Percentiles rank a stretch among this genome's conserved stretches.
Conservation (phyloP, 2,329 filamentous ascomycete species). For the Colletotrichum filicis region DNA sequence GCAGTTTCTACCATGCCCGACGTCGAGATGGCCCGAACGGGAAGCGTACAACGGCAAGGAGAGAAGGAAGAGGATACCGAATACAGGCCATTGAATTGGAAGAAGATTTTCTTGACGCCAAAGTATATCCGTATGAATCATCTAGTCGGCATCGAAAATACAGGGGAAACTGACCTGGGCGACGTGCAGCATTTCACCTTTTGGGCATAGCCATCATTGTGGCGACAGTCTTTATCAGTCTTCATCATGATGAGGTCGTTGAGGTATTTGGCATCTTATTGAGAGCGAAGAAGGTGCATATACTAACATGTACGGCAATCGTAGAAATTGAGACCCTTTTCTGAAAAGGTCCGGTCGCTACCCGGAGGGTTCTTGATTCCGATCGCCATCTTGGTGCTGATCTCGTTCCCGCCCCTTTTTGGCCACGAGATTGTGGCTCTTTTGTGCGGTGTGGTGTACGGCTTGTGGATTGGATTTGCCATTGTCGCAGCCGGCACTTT, state of each 20-base stretch:
- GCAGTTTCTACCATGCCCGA: slow-evolving; percentile 24
- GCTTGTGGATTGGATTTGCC: slow-evolving; percentile 52
- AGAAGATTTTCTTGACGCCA: slow-evolving; percentile 43
- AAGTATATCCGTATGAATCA: slow-evolving; percentile 44
- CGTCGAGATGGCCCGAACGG: slow-evolving; percentile 29
- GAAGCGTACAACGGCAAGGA: neutral
- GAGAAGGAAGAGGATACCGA: slow-evolving; percentile 41
- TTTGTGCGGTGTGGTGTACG: slow-evolving; percentile 53
- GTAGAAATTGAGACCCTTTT: slow-evolving; percentile 46
- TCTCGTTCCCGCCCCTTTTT: slow-evolving; percentile 55
- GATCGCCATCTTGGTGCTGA: slow-evolving; percentile 49
- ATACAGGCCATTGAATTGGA: slow-evolving; percentile 48
- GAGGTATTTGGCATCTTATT: slow-evolving; percentile 35
- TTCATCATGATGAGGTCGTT: slow-evolving; percentile 52
- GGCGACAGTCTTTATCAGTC: slow-evolving; percentile 45
- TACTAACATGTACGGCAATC: neutral
- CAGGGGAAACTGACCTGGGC: neutral
- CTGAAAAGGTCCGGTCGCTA: slow-evolving; percentile 49
- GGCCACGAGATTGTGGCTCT: slow-evolving; percentile 54
- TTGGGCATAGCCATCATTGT: slow-evolving; percentile 43
- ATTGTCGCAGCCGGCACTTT: slow-evolving; percentile 54
- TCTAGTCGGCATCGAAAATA: neutral
- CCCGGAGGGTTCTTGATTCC: slow-evolving; percentile 53
- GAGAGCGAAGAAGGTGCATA: neutral
- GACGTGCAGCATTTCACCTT: slow-evolving; percentile 39